Evolutionary conservation across 75 land plant species (phyloP).

Genomic region (Cunninghamia lanceolata): DNA sequence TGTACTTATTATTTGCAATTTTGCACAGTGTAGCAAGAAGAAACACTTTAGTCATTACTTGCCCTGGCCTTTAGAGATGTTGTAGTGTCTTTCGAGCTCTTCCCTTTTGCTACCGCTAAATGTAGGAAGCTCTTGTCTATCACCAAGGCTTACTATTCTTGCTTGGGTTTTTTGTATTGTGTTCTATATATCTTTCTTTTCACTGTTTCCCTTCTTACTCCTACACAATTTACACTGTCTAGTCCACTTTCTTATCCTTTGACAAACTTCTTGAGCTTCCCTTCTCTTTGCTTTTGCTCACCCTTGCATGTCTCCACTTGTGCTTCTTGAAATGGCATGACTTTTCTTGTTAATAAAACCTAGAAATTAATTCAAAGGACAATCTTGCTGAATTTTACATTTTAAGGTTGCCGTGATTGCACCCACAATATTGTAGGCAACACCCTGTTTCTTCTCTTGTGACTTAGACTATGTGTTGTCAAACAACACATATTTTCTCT

Average conservation of each 20-base stretch:
- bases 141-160: background rate
- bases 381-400: background rate
- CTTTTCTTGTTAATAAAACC: background rate
- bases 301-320: background rate
- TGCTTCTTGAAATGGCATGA: background rate
- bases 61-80: background rate
- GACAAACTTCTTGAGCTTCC: background rate
- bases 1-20: background rate
- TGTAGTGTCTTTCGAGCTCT: background rate
- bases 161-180: background rate
- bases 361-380: background rate
- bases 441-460: background rate
- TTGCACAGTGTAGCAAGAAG: background rate
- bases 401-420: background rate
- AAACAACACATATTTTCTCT: background rate
- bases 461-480: background rate
- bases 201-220: background rate
- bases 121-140: background rate
- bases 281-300: background rate
- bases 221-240: background rate
- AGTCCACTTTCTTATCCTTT: too few relatives aligned
- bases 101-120: background rate
- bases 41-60: background rate
- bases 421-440: background rate
- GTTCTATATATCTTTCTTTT: background rate